A percentile compares a stretch with the other conserved stretches of the same genome.
Conservation (phyloP, 2,329 filamentous ascomycete genomes). For the Phaeoacremonium minimum region DNA sequence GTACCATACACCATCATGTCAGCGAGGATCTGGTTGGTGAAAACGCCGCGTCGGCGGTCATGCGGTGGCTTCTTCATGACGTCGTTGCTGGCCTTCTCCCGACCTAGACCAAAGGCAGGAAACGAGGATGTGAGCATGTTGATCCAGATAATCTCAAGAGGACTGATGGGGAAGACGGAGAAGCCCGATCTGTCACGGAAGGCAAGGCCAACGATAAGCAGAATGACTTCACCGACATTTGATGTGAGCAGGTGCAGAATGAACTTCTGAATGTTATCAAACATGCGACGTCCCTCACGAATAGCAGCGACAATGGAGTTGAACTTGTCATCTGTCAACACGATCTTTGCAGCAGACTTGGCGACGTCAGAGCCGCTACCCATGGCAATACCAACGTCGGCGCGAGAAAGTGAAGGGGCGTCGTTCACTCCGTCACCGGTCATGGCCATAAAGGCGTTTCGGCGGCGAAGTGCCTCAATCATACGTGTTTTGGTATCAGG, state of each 20-base stretch:
- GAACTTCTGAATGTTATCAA: slow-evolving; percentile 87
- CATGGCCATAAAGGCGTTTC: slow-evolving; percentile 76
- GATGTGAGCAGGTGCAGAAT: slow-evolving; percentile 74
- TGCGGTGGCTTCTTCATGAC: slow-evolving; percentile 80
- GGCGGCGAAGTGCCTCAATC: slow-evolving; percentile 81
- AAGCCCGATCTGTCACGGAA: slow-evolving; percentile 70
- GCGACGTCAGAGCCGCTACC: slow-evolving; percentile 84
- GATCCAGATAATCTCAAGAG: slow-evolving; percentile 88
- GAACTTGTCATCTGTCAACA: slow-evolving; percentile 85
- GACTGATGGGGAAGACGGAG: slow-evolving; percentile 82
- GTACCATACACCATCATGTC: slow-evolving; percentile 78
- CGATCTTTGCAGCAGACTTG: slow-evolving; percentile 77
- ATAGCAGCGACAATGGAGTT: slow-evolving; percentile 81
- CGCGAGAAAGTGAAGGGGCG: slow-evolving; percentile 72
- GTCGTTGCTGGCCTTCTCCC: slow-evolving; percentile 70
- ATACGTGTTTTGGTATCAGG: slow-evolving; percentile 86
- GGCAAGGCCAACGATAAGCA: slow-evolving; percentile 73
- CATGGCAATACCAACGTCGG: slow-evolving; percentile 88
- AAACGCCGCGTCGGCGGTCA: slow-evolving; percentile 62
- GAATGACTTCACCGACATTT: slow-evolving; percentile 80
- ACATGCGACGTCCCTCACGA: slow-evolving; percentile 78
- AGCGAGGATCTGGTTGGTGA: slow-evolving; percentile 71
- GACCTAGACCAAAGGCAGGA: slow-evolving; percentile 83
- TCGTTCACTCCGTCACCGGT: slow-evolving; percentile 88
- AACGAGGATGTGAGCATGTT: slow-evolving; percentile 89